Evolutionary conservation across 768 basidiomycete genomes (phyloP).

Genomic region (Leccinum disarticulatum): DNA sequence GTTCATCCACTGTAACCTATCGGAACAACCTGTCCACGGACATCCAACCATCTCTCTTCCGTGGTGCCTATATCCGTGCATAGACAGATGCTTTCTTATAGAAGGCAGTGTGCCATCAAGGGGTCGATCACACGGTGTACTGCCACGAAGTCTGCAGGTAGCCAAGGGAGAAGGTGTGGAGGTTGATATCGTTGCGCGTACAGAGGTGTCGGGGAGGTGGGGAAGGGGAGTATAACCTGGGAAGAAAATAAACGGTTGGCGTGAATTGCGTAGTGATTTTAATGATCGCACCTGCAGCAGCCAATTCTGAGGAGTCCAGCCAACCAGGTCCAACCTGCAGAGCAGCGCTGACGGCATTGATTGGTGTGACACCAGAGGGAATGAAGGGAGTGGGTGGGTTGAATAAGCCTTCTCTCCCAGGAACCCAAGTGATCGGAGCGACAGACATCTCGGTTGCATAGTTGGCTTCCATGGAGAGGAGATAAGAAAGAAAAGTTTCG

Average conservation of each 20-base stretch:
- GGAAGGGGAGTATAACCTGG: neutral
- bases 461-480: neutral
- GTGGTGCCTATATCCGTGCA: constrained; percentile 7
- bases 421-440: neutral
- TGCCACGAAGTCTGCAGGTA: constrained; percentile 1
- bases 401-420: neutral
- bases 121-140: neutral
- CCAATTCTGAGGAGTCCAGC: neutral
- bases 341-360: neutral
- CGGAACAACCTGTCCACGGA: constrained; percentile 8
- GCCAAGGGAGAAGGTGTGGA: neutral
- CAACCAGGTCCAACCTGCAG: neutral
- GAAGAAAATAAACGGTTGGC: neutral
- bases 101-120: constrained; percentile 4
- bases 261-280: neutral
- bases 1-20: constrained; percentile 10
- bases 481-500: neutral
- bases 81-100: constrained; percentile 4
- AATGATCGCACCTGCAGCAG: neutral
- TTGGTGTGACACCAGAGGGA: neutral
- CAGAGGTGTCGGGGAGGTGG: neutral
- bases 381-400: neutral
- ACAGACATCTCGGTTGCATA: neutral
- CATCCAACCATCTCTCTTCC: constrained; percentile 3
- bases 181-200: neutral